These are phyloP conservation scores for Dendrothele bispora DNA, from an alignment of 768 basidiomycete species.

Conservation along the genomic window DNA sequence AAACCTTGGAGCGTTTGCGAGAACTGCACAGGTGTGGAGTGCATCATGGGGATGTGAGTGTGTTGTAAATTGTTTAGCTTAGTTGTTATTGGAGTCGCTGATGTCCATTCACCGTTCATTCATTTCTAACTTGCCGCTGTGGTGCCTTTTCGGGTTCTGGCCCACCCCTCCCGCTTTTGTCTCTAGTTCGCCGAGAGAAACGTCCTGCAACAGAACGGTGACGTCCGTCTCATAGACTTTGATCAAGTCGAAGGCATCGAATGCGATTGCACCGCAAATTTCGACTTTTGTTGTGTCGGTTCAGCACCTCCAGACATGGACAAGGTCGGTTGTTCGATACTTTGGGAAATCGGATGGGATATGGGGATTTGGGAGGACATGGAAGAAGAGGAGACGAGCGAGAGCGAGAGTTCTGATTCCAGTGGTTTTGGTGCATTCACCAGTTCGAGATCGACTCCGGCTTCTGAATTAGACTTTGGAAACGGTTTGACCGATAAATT, in stretches of 20 bases:
- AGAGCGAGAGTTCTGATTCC: no score
- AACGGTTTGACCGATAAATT: no score
- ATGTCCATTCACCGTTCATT: background rate
- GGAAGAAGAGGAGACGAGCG: no score
- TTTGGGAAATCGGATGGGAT: constrained; percentile 29
- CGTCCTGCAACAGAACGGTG: constrained; percentile 31
- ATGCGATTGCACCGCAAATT: constrained; percentile 26
- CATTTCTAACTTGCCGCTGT: background rate
- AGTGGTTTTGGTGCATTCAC: no score
- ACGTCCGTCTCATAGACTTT: constrained; percentile 40
- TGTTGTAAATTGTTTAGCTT: background rate
- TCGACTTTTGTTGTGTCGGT: constrained; percentile 24
- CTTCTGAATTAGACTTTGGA: no score
- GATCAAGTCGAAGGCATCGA: constrained; percentile 29
- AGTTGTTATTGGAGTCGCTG: background rate
- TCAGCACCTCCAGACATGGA: constrained; percentile 22
- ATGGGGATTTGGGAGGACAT: constrained; percentile 29
- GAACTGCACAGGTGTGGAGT: constrained; percentile 34
- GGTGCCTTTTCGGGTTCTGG: background rate
- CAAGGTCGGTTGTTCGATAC: constrained; percentile 30
- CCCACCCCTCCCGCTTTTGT: no score
- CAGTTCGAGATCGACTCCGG: no score
- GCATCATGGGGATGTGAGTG: constrained; percentile 31
- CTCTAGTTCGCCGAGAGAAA: constrained; percentile 38
- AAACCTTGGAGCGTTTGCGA: constrained; percentile 30